A percentile compares a stretch with the other conserved stretches of the same genome.
phyloP scores from a whole-genome alignment of 169 alveolate species.

The Babesia ovata region DNA sequence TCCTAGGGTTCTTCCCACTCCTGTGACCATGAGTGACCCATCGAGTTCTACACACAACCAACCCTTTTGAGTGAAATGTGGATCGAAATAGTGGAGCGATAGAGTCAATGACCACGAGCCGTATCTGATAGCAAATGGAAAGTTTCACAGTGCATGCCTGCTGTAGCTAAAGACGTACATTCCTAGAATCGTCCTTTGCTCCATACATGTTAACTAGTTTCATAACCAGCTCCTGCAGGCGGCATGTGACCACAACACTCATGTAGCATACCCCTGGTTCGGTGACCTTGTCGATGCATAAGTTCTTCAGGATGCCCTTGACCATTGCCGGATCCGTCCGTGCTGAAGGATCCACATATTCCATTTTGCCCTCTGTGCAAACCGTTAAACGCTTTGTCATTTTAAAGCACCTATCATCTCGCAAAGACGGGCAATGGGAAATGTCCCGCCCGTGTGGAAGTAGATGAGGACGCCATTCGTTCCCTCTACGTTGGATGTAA shows the following conservation, averaged over 20 bases:
- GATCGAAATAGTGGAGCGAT: conserved; percentile 50
- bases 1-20: neutral
- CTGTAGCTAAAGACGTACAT: conserved; percentile 2
- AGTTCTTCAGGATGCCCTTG: conserved; percentile 13
- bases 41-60: neutral
- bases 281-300: conserved; percentile 36
- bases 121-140: conserved; percentile 27
- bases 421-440: conserved; percentile 51
- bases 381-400: neutral
- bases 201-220: neutral
- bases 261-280: conserved; percentile 33
- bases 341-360: neutral
- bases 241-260: neutral
- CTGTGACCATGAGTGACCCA: neutral
- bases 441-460: conserved; percentile 57
- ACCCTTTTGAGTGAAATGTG: conserved; percentile 28
- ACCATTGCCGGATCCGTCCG: neutral
- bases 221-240: neutral
- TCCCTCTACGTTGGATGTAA: conserved; percentile 16
- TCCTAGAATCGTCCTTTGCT: neutral
- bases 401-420: conserved; percentile 47
- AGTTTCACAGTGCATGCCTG: neutral
- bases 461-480: conserved; percentile 28
- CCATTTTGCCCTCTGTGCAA: conserved; percentile 11
- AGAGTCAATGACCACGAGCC: conserved; percentile 57